Percentiles rank a stretch among this genome's conserved stretches.
Evolutionary conservation across 2,329 filamentous ascomycete genomes (phyloP).

Genomic region (Aspergillus latus): DNA sequence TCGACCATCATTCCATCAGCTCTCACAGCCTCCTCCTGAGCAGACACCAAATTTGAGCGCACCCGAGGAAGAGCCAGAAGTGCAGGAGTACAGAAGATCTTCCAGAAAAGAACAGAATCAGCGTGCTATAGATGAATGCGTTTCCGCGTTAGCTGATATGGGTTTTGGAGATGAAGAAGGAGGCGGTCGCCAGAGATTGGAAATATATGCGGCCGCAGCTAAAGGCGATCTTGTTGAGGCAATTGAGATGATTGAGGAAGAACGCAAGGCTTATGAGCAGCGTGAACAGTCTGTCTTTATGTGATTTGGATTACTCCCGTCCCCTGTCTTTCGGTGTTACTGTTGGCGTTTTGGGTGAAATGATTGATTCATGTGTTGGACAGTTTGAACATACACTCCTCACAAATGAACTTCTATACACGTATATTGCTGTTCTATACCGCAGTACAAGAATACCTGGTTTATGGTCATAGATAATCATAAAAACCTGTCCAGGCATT

Average conservation of each 20-base stretch:
- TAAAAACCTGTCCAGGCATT: too few relatives aligned
- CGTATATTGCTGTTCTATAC: too few relatives aligned
- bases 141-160: conserved; percentile 39
- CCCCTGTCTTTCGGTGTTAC: background rate
- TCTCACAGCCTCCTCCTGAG: background rate
- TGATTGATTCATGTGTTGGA: background rate
- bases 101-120: conserved; percentile 9
- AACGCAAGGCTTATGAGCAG: conserved; percentile 43
- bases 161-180: conserved; percentile 42
- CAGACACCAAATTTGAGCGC: background rate
- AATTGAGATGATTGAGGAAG: conserved; percentile 54
- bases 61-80: background rate
- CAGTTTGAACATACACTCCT: background rate
- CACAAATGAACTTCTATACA: background rate
- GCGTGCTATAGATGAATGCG: conserved; percentile 36
- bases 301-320: background rate
- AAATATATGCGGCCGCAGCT: conserved; percentile 47
- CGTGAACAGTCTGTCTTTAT: conserved; percentile 10
- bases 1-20: conserved; percentile 3
- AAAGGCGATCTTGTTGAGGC: conserved; percentile 45
- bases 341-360: background rate
- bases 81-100: background rate
- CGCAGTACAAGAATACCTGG: too few relatives aligned
- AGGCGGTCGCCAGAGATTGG: conserved; percentile 40
- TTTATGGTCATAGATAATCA: too few relatives aligned